Evolutionary conservation across 352 stramenopile species (phyloP), one percentile per base, ranked within the genome.

Genomic region (Pilasporangium apinafurcum): DNA sequence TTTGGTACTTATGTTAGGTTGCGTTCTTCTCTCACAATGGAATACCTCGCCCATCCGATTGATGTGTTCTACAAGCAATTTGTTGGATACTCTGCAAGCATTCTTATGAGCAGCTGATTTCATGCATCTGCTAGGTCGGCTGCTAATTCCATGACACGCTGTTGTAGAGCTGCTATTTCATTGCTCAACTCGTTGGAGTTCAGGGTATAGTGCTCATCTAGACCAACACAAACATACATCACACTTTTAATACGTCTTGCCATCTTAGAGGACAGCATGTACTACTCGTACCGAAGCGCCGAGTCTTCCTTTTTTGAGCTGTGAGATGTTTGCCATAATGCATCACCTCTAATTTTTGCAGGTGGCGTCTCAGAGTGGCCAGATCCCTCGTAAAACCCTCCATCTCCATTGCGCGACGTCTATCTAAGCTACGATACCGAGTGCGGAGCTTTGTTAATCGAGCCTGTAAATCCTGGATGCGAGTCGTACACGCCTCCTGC

Each of bases 381-480:
- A 92, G 48, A 32, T 90, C 80, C 5, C 77, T 53, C 14, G 72
- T 83, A 48, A 92, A 92, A 0, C 78, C 81, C 35, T 92, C 81
- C 76, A 90, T 89, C 44, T 92, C 81, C 75, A 92, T 83, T 2
- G 73, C 63, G 9, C 81, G 65, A 14, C 81, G 59, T 18, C 70
- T 80, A 39, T 89, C 78, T 6, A 92, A 44, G 40, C 52, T 76
- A 2, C 56, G 70, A 35, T 89, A 91, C 5, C 72, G 62, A 18
- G 43, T 62, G 10, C 78, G 56, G 29, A 89, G 45, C 36, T 77
- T 86, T 22, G 71, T 78, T 16, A 92, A 38, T 4, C 78, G 75
- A 8, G 68, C 51, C 42, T 92, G 71, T 14, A 92, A 46, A 44
- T 86, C 71, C 26, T 87, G 62, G 30, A 89, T 88, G 17, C 81